phyloP scores from a whole-genome alignment of 2,329 filamentous ascomycete species.

The Talaromyces islandicus region DNA sequence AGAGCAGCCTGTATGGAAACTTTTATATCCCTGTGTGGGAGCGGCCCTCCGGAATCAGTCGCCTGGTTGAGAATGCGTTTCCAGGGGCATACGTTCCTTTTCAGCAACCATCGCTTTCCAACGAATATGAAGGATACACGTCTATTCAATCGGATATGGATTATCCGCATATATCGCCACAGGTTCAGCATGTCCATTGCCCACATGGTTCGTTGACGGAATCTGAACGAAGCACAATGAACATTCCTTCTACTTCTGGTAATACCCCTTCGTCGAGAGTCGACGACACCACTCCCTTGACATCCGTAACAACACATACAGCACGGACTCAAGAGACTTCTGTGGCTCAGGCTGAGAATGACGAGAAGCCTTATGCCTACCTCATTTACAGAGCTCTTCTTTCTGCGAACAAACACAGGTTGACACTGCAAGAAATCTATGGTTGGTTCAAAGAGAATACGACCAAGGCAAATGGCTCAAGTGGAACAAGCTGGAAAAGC shows the following conservation, averaged over 20 bases:
- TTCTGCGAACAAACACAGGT: constrained; percentile 58
- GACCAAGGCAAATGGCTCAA: constrained; percentile 59
- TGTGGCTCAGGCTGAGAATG: neutral
- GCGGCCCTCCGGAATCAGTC: neutral
- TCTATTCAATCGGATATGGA: neutral
- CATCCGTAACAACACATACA: neutral
- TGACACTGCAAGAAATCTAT: constrained; percentile 84
- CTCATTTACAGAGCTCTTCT: constrained; percentile 73
- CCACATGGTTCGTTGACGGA: neutral
- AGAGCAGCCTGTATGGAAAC: neutral
- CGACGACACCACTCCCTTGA: neutral
- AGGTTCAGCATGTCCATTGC: neutral
- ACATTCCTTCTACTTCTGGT: neutral
- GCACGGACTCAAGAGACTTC: neutral
- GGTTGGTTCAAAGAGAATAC: constrained; percentile 83
- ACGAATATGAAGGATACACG: neutral
- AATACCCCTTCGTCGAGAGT: neutral
- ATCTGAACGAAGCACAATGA: neutral
- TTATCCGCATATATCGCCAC: neutral
- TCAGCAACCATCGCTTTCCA: neutral
- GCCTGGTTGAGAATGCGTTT: neutral
- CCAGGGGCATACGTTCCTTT: neutral
- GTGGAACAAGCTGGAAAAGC: constrained; percentile 80
- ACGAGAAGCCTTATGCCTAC: constrained; percentile 68
- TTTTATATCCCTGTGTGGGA: neutral